Evolutionary conservation across 352 stramenopile genomes (phyloP).

Genomic region (Globisporangium echinulatum): DNA sequence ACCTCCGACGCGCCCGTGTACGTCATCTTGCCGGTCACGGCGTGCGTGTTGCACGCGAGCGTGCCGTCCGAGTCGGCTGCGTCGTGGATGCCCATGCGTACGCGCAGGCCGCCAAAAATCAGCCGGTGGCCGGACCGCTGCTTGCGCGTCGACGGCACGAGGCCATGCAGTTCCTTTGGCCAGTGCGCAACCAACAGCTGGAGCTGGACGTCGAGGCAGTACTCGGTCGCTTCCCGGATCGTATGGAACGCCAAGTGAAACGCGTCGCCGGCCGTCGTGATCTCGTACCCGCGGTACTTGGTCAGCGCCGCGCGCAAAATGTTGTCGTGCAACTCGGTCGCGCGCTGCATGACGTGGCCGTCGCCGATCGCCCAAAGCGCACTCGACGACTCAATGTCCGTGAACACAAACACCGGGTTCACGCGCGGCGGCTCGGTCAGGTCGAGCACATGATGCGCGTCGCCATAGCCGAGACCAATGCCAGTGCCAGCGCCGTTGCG

Average conservation of each 20-base stretch:
- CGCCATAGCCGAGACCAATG: too few relatives aligned
- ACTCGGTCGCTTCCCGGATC: slow-evolving; percentile 46
- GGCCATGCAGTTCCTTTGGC: slow-evolving; percentile 39
- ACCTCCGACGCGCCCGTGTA: slow-evolving; percentile 55
- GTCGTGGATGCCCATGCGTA: slow-evolving; percentile 59
- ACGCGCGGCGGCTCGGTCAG: too few relatives aligned
- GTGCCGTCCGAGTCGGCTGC: slow-evolving; percentile 29
- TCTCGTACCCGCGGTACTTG: slow-evolving; percentile 45
- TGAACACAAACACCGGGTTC: slow-evolving; percentile 62
- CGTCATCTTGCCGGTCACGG: slow-evolving; percentile 41
- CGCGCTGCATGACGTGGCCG: slow-evolving; percentile 30
- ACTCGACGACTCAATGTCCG: slow-evolving; percentile 60
- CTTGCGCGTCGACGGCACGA: slow-evolving; percentile 23
- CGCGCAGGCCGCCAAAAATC: slow-evolving; percentile 40
- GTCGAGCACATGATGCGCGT: too few relatives aligned
- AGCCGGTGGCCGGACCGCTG: slow-evolving; percentile 27
- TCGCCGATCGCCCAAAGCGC: slow-evolving; percentile 34
- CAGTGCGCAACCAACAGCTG: slow-evolving; percentile 30
- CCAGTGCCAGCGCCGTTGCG: slow-evolving; percentile 9
- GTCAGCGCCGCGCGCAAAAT: slow-evolving; percentile 31
- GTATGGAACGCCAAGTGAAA: slow-evolving; percentile 60
- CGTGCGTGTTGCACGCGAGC: slow-evolving; percentile 40
- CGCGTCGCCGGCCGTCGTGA: slow-evolving; percentile 46
- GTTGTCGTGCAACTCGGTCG: slow-evolving; percentile 53
- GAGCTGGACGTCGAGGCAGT: slow-evolving; percentile 46